These are phyloP conservation scores for Podaxis carcinomalis DNA, from an alignment of 768 basidiomycete species.

Conservation along the genomic window DNA sequence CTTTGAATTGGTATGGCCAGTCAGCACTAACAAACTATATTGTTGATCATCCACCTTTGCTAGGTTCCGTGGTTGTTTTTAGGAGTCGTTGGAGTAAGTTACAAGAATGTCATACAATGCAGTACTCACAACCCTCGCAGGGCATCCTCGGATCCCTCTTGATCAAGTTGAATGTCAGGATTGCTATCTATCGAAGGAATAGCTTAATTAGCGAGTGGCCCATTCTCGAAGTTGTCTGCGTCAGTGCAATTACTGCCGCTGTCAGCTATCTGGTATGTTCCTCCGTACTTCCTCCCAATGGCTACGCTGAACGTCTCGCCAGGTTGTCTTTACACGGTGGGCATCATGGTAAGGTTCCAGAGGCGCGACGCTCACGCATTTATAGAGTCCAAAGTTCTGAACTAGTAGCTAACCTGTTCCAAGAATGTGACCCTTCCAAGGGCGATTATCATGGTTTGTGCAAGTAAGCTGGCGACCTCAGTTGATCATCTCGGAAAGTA, in stretches of 20 bases:
- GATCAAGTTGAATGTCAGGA: conserved; percentile 61
- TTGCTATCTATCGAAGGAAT: conserved; percentile 57
- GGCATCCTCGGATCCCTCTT: conserved; percentile 62
- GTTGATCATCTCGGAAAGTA: neutral
- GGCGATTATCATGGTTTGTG: conserved; percentile 74
- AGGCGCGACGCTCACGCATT: neutral
- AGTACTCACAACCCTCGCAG: conserved; percentile 26
- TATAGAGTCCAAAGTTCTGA: conserved; percentile 70
- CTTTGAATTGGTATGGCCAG: conserved; percentile 57
- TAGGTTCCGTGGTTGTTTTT: conserved; percentile 71
- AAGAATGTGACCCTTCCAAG: conserved; percentile 70
- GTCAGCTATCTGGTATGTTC: conserved; percentile 59
- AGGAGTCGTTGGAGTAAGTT: conserved; percentile 55
- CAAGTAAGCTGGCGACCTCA: conserved; percentile 46
- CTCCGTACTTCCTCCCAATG: neutral
- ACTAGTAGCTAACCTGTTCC: conserved; percentile 78
- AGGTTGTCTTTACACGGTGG: conserved; percentile 68
- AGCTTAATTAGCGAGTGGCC: conserved; percentile 58
- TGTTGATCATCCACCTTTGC: neutral
- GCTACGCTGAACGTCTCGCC: neutral
- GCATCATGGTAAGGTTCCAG: neutral
- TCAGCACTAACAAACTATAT: neutral
- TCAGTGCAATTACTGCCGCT: conserved; percentile 64
- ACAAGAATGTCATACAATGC: neutral
- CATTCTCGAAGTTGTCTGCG: conserved; percentile 57